Evolutionary conservation across 345 rosid species (phyloP).

Genomic region (Hirschfeldia incana): DNA sequence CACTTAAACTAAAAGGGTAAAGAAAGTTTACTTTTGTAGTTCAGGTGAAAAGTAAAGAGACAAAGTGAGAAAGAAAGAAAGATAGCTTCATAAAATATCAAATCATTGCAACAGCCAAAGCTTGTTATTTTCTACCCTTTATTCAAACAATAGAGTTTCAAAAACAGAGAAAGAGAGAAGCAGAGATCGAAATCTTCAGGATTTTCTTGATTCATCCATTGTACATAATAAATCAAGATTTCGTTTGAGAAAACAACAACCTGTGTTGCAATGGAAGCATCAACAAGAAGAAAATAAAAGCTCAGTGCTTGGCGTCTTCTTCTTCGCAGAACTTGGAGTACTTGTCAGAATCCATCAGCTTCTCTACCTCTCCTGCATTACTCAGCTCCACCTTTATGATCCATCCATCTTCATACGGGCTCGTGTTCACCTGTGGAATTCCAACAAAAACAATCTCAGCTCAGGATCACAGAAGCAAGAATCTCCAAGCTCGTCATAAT

Average conservation of each 20-base stretch:
- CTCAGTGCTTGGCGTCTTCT: conserved; percentile 82
- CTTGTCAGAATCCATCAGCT: conserved; percentile 72
- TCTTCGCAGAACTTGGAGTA: conserved; percentile 93
- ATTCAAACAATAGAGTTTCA: conserved; percentile 3
- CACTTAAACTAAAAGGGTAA: neutral
- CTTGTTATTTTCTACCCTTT: conserved; percentile 23
- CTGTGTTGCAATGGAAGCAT: conserved; percentile 4
- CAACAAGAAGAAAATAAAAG: neutral
- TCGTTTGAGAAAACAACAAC: neutral
- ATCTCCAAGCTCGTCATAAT: neutral
- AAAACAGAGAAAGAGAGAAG: neutral
- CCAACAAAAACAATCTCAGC: conserved; percentile 1
- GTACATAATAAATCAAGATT: neutral
- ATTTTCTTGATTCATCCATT: conserved; percentile 9
- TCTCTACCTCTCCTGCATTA: conserved; percentile 57
- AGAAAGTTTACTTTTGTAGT: neutral
- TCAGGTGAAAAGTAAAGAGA: neutral
- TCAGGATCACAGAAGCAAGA: neutral
- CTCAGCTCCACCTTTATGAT: conserved; percentile 72
- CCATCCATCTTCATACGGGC: conserved; percentile 89
- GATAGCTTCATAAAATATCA: neutral
- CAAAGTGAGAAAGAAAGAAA: neutral
- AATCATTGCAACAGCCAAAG: neutral
- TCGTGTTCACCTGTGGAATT: conserved; percentile 64
- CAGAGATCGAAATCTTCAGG: conserved; percentile 7